A percentile compares a stretch with the other conserved stretches of the same genome.
Conservation (phyloP, 129 eudicot genomes). For the Lonicera japonica region DNA sequence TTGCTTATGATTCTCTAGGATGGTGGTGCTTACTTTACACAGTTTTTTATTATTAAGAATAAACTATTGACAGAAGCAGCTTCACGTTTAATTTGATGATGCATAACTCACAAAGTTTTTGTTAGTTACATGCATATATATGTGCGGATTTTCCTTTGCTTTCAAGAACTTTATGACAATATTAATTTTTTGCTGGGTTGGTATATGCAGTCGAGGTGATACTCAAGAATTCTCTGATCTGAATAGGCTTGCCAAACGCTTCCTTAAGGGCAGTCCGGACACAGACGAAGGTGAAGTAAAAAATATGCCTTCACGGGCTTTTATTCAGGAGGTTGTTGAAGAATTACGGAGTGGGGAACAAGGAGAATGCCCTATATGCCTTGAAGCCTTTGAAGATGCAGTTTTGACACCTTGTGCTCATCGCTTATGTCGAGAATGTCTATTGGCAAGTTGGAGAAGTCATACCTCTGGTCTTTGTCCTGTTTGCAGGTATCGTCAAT, state of each 20-base stretch:
- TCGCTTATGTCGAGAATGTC: conserved; percentile 89
- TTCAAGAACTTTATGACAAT: conserved; percentile 2
- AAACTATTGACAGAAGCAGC: not conserved
- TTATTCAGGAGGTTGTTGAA: conserved; percentile 89
- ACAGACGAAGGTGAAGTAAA: conserved; percentile 43
- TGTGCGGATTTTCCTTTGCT: not conserved
- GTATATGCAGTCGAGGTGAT: conserved; percentile 79
- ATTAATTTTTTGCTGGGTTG: conserved; percentile 10
- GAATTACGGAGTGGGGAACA: conserved; percentile 82
- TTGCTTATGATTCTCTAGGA: not conserved
- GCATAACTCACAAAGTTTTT: not conserved
- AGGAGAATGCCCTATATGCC: conserved; percentile 96
- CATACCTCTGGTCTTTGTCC: conserved; percentile 76
- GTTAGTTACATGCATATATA: not conserved
- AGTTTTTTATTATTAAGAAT: no score
- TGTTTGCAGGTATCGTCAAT: conserved; percentile 74
- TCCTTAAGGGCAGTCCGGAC: conserved; percentile 64
- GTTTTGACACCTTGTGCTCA: conserved; percentile 99
- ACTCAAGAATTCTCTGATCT: conserved; percentile 89
- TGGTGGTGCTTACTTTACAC: no score
- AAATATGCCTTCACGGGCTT: conserved; percentile 76
- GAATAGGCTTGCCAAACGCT: conserved; percentile 80
- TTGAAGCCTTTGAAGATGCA: conserved; percentile 98
- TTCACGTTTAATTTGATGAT: not conserved
- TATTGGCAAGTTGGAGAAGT: conserved; percentile 81